Percentiles rank a stretch among this genome's conserved stretches.
These are phyloP conservation scores for Mycena amicta DNA, from an alignment of 768 basidiomycete species.

Conservation along the genomic window DNA sequence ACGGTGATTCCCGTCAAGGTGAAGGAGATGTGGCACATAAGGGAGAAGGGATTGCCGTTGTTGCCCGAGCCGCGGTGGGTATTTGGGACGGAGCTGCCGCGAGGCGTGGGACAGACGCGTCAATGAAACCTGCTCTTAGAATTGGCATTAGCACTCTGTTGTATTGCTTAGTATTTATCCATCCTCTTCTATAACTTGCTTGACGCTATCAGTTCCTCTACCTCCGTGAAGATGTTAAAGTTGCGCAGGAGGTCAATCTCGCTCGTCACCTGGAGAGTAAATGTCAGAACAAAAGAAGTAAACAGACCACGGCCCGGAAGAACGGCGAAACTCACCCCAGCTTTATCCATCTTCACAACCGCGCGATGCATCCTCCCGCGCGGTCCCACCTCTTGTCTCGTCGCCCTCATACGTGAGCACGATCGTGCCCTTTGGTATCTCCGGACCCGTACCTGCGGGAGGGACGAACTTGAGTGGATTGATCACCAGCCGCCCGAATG, in stretches of 20 bases:
- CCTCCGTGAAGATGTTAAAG: constrained; percentile 65
- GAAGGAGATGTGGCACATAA: background rate
- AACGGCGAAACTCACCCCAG: constrained; percentile 46
- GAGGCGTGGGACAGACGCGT: background rate
- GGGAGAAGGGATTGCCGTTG: background rate
- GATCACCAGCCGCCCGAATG: constrained; percentile 65
- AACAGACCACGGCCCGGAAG: constrained; percentile 2
- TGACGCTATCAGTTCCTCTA: constrained; percentile 29
- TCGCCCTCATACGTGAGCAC: constrained; percentile 72
- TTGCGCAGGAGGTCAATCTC: constrained; percentile 61
- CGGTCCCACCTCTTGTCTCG: constrained; percentile 62
- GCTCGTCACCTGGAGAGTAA: constrained; percentile 53
- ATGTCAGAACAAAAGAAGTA: constrained; percentile 5
- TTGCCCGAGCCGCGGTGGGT: background rate
- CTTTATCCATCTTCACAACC: constrained; percentile 47
- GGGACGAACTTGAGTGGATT: constrained; percentile 48
- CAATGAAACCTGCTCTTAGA: background rate
- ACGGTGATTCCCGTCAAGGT: background rate
- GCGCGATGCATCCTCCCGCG: constrained; percentile 63
- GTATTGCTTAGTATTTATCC: background rate
- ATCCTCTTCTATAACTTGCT: constrained; percentile 16
- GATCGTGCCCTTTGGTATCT: constrained; percentile 40
- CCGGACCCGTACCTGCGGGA: constrained; percentile 30
- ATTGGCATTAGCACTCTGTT: background rate
- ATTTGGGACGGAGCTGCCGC: background rate